These are phyloP conservation scores for Akanthomyces uredinophilus DNA, from an alignment of 2,329 filamentous ascomycete genomes.

Conservation along the genomic window DNA sequence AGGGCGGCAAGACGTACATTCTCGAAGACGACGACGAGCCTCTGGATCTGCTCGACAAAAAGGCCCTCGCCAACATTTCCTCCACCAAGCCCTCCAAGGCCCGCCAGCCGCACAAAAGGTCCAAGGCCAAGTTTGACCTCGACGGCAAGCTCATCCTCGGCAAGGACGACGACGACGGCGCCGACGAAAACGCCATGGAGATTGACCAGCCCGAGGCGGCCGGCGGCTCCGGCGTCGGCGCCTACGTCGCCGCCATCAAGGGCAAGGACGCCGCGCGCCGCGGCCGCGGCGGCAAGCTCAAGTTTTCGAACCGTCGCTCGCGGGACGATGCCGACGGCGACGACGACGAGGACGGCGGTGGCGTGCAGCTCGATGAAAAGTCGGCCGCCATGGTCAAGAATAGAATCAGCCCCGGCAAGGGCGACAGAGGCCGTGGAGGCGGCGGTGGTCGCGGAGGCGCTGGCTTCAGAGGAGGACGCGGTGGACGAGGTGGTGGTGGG, in stretches of 20 bases:
- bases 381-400: constrained; percentile 50
- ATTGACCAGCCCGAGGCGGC: constrained; percentile 55
- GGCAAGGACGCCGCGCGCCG: constrained; percentile 61
- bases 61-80: constrained; percentile 87
- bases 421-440: constrained; percentile 23
- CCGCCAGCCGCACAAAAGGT: constrained; percentile 47
- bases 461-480: constrained; percentile 32
- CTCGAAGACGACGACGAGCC: constrained; percentile 93
- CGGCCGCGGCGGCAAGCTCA: constrained; percentile 62
- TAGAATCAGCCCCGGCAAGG: constrained; percentile 37
- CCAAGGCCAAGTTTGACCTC: constrained; percentile 64
- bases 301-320: constrained; percentile 61
- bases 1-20: constrained; percentile 73
- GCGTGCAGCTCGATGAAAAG: constrained; percentile 41
- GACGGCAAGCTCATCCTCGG: constrained; percentile 80
- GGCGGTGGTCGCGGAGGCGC: constrained; percentile 27
- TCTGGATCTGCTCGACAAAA: constrained; percentile 84
- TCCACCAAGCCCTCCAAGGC: constrained; percentile 74
- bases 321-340: constrained; percentile 41
- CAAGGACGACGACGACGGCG: constrained; percentile 46
- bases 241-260: constrained; percentile 64
- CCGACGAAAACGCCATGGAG: constrained; percentile 52
- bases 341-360: constrained; percentile 40
- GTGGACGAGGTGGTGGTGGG: constrained; percentile 25
- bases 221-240: constrained; percentile 55